Conservation (phyloP, 495 filamentous ascomycete genomes). For the Aspergillus haitiensis region DNA sequence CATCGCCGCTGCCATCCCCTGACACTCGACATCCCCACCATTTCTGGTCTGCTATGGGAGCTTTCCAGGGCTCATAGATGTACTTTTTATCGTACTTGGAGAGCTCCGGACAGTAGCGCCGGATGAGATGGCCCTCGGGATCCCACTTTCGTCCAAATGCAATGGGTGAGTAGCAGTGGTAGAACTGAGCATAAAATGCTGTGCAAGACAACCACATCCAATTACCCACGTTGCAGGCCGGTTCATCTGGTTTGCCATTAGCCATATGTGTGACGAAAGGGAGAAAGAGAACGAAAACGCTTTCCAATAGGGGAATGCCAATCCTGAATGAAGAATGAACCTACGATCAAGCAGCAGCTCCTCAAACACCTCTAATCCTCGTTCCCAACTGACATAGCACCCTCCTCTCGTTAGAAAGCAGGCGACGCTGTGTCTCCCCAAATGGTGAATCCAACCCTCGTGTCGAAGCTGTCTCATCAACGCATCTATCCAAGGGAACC, state of each 20-base stretch:
- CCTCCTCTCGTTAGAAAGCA: slow-evolving; percentile 72
- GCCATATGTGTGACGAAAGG: not conserved
- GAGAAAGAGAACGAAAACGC: not conserved
- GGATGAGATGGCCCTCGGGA: slow-evolving; percentile 58
- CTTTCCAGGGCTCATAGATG: slow-evolving; percentile 75
- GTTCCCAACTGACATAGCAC: slow-evolving; percentile 72
- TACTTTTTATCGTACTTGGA: slow-evolving; percentile 59
- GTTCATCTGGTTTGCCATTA: slow-evolving; percentile 50
- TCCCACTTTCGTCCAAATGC: slow-evolving; percentile 70
- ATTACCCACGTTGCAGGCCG: slow-evolving; percentile 66
- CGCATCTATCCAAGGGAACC: slow-evolving; percentile 74
- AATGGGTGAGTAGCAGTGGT: slow-evolving; percentile 64
- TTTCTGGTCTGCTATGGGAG: slow-evolving; percentile 60
- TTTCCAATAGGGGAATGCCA: not conserved
- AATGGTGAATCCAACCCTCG: slow-evolving; percentile 75
- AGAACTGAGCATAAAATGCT: slow-evolving; percentile 66
- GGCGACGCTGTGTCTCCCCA: slow-evolving; percentile 69
- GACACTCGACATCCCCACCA: slow-evolving; percentile 57
- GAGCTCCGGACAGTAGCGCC: slow-evolving; percentile 63
- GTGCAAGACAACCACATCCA: slow-evolving; percentile 77
- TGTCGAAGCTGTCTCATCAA: slow-evolving; percentile 68
- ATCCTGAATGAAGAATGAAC: slow-evolving; percentile 1
- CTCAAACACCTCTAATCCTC: slow-evolving; percentile 72
- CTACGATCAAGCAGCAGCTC: slow-evolving; percentile 65
- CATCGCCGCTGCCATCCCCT: slow-evolving; percentile 45